Base-by-base conservation (phyloP, 495 filamentous ascomycete species). In the Margaritispora aquatica region DNA sequence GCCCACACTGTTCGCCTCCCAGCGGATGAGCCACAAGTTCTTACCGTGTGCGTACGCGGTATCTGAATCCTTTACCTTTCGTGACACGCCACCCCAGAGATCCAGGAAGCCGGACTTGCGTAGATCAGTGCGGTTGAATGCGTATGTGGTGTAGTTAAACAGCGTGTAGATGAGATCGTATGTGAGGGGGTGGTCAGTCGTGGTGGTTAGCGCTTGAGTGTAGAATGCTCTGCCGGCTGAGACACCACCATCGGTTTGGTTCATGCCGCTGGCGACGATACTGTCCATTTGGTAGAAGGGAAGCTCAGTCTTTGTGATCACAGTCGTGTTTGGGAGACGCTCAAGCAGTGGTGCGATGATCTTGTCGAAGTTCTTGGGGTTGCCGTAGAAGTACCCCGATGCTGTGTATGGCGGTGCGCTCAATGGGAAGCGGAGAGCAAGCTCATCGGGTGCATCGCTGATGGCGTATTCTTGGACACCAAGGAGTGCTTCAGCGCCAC, bases 381-480 rank as follows among this genome's bases (percentile, higher is more conserved):
- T 29, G 22, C 54, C 54, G 19, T 56, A 46, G 20, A 24, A 56
- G 23, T 56, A 56, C 7, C 38, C 54, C 1, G 38, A 26, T 46
- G 10, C 54, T 3, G 54, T 46, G 15, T 56, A 29, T 9, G 31
- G 54, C 24, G 54, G 34, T 26, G 31, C 22, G 27, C 20, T 26
- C 11, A 56, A 21, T 15, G 54, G 20, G 36, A 34, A 56, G 22
- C 54, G 20, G 34, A 56, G 3, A 0, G 54, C 54, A 17, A 56
- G 38, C 21, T 56, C 34, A 26, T 56, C 38, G 20, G 54, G 54
- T 3, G 54, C 54, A 13, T 56, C 54, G 17, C n/a, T 44, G 5
- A 56, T 2, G 15, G 54, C 54, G 48, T 56, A 56, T 26, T 56
- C 54, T 47, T 56, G 54, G 11, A 46, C 8, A 10, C 3, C 20